Base-by-base conservation (phyloP, 257 asterid species). In the Capsicum chinense region DNA sequence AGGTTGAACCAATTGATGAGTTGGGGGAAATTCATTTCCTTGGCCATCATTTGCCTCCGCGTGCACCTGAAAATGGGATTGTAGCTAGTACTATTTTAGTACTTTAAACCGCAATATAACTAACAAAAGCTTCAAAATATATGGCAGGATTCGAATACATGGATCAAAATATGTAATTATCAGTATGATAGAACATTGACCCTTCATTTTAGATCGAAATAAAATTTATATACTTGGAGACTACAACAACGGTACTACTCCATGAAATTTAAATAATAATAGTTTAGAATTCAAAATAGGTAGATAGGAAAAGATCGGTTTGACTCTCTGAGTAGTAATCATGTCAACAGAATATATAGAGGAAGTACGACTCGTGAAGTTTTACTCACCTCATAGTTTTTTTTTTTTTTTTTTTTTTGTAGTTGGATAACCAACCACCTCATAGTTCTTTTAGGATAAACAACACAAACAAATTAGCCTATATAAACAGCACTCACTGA, bases 401-500 rank as follows among this genome's bases (percentile, higher is more conserved):
- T 26, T 26, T 26, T 26, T 1, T 26, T 26, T 0, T 26, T 26
- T 26, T 26, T 26, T 26, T 26, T 26, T 26, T 26, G 33, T 26
- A 26, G 33, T 26, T 26, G 33, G 33, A 1, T 26, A 26, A 26
- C 33, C 33, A 26, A 26, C 33, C 33, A 26, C 44, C 71, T 66
- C 47, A 66, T 66, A 26, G 1, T 15, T 52, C 33, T 76, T 50
- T 76, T 54, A 76, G 62, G 59, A 52, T 26, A 76, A 52, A 52
- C 7, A 76, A 26, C 81, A 52, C 48, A 5, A 50, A 50, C 81
- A 76, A 42, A 16, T 26, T 76, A 26, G 14, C 48, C 78, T 6
- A 33, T 52, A 4, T 12, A 76, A 5, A 63, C 62, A 44, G 56
- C 39, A 84, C 86, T 86, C 85, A 88, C 89, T 6, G 26, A 79